Evolutionary conservation across 106 monocot species (phyloP), one percentile per base, ranked within the genome.

Genomic region (Allium fistulosum): DNA sequence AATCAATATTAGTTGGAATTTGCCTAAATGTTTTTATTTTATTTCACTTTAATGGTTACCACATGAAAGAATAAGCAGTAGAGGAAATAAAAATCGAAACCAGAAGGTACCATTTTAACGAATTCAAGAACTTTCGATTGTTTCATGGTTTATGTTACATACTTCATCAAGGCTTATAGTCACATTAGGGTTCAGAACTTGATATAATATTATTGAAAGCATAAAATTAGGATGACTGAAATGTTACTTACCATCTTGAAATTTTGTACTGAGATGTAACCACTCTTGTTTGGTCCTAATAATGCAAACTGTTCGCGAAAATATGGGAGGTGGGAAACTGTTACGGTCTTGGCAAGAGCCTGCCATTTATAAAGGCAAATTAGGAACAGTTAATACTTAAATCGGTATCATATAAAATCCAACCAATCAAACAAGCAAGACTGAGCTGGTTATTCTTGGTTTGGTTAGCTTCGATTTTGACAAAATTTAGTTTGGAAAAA

Each of bases 81-180:
- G 37, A 37, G 37, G 37, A 37, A 37, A 37, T 37, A 37, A 37
- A 37, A 37, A 37, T 37, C 2, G 37, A 37, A 37, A 37, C 37
- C 37, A 37, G 37, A 17, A 53, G 8, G 26, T 77, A 99, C 99
- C 82, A n/a, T 73, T 71, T 81, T 84, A 16, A 80, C 90, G 71
- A 99, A 93, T 53, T 93, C 99, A 81, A 93, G 71, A 82, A 93
- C 90, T 71, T 76, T 84, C 0, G 99, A 99, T 56, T 99, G 90
- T 72, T 93, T 99, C 83, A 93, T 93, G 63, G 99, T 85, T 57
- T 93, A 93, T 11, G 93, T 99, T 27, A 90, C 82, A 60, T 76
- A 72, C 73, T 90, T 99, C 59, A 82, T 26, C 66, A 93, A 73
- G 7, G 87, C 93, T 87, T 99, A 82, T 14, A 62, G 28, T 48